Evolutionary conservation across 2,329 filamentous ascomycete genomes (phyloP), one percentile per base, ranked within the genome.

Genomic region (Beauveria sp.): DNA sequence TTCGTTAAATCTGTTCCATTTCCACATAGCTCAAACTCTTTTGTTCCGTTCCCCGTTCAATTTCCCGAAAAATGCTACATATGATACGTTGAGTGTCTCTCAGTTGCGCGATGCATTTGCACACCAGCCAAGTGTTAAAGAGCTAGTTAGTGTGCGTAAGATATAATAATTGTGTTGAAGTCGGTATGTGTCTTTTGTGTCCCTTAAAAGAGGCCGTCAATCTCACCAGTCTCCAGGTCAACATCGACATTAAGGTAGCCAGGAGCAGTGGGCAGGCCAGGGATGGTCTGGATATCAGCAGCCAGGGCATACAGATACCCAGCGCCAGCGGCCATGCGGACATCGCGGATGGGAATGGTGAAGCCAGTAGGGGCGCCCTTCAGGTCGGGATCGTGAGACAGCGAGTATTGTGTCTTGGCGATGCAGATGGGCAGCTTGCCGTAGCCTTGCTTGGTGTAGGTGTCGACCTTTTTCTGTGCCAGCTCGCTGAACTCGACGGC

Each of bases 261-360:
- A 9, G 93, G 95, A 22, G 93, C 93, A 9, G 95, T 98, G 10
- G 93, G 93, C 66, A 99, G 80, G 64, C 95, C 95, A 16, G 95
- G 95, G 66, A 99, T 99, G 1, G 95, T 99, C 80, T 98, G 95
- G 67, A 99, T 98, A 72, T 99, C 95, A 16, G 95, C 95, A 60
- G 95, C 95, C 64, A 98, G 83, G 7, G 95, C 95, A 69, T 77
- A 91, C 83, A 96, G 78, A 74, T 96, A 96, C 65, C 95, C 95
- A 65, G 91, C 95, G 71, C 95, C 95, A 63, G 93, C 93, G 31
- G 95, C 95, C 82, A 99, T 87, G 65, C 93, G 83, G 45, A 99
- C 93, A 72, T 99, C 95, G 63, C 93, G 83, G 68, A 99, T 96
- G 2, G 95, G 95, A 6, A 99, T 87, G 0, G 91, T 96, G 76